Conservation (phyloP, 495 filamentous ascomycete species). For the Podospora pseudopauciseta region DNA sequence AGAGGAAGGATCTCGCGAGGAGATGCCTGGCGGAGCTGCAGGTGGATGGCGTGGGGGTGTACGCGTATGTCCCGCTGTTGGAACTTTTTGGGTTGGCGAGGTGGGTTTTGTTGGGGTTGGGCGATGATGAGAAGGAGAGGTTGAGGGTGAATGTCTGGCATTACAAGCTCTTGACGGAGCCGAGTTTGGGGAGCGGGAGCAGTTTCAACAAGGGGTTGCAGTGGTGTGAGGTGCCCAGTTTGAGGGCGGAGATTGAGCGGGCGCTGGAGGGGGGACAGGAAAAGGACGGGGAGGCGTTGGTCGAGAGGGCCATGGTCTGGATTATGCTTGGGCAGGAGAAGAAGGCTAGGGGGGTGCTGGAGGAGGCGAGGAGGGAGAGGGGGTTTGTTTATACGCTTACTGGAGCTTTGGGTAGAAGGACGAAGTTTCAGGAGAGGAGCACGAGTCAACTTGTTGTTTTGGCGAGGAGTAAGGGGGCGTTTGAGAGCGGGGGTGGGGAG, state of each 20-base stretch:
- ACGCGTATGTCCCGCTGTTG: slow-evolving; percentile 74
- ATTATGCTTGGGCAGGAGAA: slow-evolving; percentile 81
- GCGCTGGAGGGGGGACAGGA: slow-evolving; percentile 44
- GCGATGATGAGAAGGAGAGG: slow-evolving; percentile 10
- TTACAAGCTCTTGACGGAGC: slow-evolving; percentile 80
- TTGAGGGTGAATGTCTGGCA: slow-evolving; percentile 79
- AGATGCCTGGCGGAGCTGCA: slow-evolving; percentile 60
- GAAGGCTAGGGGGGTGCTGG: slow-evolving; percentile 68
- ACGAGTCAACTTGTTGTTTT: slow-evolving; percentile 89
- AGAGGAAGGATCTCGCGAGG: slow-evolving; percentile 9
- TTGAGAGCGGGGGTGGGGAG: slow-evolving; percentile 13
- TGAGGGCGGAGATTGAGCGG: slow-evolving; percentile 48
- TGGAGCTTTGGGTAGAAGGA: slow-evolving; percentile 84
- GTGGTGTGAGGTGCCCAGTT: slow-evolving; percentile 48
- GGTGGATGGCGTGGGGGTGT: slow-evolving; percentile 81
- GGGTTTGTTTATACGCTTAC: slow-evolving; percentile 81
- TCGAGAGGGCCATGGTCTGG: slow-evolving; percentile 80
- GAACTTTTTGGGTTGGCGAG: slow-evolving; percentile 79
- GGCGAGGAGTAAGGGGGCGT: slow-evolving; percentile 61
- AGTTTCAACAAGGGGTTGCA: slow-evolving; percentile 41
- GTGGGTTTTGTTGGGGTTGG: slow-evolving; percentile 51
- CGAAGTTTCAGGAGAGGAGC: slow-evolving; percentile 85
- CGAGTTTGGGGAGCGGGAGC: slow-evolving; percentile 53
- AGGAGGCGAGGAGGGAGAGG: slow-evolving; percentile 57
- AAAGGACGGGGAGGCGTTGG: slow-evolving; percentile 58